Percentiles rank a stretch among this genome's conserved stretches.
phyloP scores from a whole-genome alignment of 371 early-diverging fungal species.

The Rhizopus microsporus region DNA sequence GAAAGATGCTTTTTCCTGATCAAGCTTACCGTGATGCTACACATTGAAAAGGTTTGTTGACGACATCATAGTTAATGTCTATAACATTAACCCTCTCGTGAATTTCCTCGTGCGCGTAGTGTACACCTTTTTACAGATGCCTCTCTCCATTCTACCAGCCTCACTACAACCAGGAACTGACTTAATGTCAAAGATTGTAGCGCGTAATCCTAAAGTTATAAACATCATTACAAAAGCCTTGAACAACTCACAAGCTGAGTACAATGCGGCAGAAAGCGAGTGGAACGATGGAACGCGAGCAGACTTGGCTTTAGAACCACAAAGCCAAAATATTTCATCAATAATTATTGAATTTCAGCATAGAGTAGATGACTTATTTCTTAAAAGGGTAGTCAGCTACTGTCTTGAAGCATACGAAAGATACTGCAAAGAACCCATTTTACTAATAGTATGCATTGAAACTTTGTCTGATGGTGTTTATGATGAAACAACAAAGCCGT shows the following conservation, averaged over 20 bases:
- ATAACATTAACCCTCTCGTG: too few relatives aligned
- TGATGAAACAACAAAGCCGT: slow-evolving; percentile 2
- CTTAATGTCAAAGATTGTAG: background rate
- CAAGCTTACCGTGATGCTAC: too few relatives aligned
- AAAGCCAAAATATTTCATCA: too few relatives aligned
- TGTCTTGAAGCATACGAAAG: slow-evolving; percentile 5
- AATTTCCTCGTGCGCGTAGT: too few relatives aligned
- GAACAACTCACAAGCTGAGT: slow-evolving; percentile 11
- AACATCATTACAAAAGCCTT: slow-evolving; percentile 14
- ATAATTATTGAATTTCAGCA: too few relatives aligned
- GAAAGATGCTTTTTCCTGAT: too few relatives aligned
- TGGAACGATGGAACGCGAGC: slow-evolving; percentile 11
- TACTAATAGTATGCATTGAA: slow-evolving; percentile 9
- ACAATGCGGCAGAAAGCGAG: slow-evolving; percentile 6
- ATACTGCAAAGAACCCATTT: slow-evolving; percentile 3
- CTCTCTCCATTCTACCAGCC: too few relatives aligned
- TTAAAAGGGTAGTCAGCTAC: slow-evolving; percentile 5
- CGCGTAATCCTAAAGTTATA: slow-evolving; percentile 10
- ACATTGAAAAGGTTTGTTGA: too few relatives aligned
- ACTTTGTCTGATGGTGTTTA: slow-evolving; percentile 7
- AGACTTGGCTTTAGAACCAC: slow-evolving; percentile 12
- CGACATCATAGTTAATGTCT: too few relatives aligned
- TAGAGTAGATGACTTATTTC: slow-evolving; percentile 1
- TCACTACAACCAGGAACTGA: too few relatives aligned
- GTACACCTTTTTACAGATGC: too few relatives aligned